These are phyloP conservation scores for Lactifluus volemus DNA, from an alignment of 768 basidiomycete species.

Conservation along the genomic window DNA sequence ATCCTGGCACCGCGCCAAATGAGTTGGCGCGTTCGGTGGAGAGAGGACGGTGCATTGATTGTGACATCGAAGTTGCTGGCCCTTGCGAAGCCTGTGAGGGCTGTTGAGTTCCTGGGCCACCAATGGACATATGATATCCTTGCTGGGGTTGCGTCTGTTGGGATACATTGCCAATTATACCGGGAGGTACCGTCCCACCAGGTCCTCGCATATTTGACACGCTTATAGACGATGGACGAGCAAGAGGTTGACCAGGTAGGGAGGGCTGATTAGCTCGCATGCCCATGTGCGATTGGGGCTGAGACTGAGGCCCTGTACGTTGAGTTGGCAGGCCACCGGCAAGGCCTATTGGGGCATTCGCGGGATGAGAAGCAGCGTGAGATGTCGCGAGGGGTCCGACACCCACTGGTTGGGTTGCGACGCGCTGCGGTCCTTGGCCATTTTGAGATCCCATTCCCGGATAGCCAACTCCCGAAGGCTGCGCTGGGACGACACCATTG, in stretches of 20 bases:
- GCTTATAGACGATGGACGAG: slow-evolving; percentile 28
- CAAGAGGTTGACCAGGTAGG: slow-evolving; percentile 25
- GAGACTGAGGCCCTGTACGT: slow-evolving; percentile 29
- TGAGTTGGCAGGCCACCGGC: slow-evolving; percentile 28
- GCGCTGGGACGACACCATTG: slow-evolving; percentile 18
- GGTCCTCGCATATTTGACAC: slow-evolving; percentile 33
- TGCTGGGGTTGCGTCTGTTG: slow-evolving; percentile 27
- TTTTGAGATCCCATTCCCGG: slow-evolving; percentile 5
- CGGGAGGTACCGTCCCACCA: slow-evolving; percentile 32
- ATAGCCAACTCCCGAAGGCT: slow-evolving; percentile 15
- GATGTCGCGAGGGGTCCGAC: not conserved
- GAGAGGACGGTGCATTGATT: slow-evolving; percentile 10
- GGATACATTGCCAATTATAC: slow-evolving; percentile 38
- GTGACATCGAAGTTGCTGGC: slow-evolving; percentile 4
- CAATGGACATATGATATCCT: slow-evolving; percentile 1
- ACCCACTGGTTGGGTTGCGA: slow-evolving; percentile 42
- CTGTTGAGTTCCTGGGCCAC: slow-evolving; percentile 10
- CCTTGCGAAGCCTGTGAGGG: slow-evolving; percentile 10
- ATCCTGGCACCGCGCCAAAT: slow-evolving; percentile 5
- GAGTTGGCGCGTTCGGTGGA: slow-evolving; percentile 4
- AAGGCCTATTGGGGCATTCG: slow-evolving; percentile 33
- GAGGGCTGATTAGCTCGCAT: slow-evolving; percentile 25
- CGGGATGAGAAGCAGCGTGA: slow-evolving; percentile 5
- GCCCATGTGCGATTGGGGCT: slow-evolving; percentile 26
- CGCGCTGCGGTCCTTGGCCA: slow-evolving; percentile 33